Evolutionary conservation across 2,329 filamentous ascomycete species (phyloP), one percentile per base, ranked within the genome.

Genomic region (Chrysoporthe cubensis): DNA sequence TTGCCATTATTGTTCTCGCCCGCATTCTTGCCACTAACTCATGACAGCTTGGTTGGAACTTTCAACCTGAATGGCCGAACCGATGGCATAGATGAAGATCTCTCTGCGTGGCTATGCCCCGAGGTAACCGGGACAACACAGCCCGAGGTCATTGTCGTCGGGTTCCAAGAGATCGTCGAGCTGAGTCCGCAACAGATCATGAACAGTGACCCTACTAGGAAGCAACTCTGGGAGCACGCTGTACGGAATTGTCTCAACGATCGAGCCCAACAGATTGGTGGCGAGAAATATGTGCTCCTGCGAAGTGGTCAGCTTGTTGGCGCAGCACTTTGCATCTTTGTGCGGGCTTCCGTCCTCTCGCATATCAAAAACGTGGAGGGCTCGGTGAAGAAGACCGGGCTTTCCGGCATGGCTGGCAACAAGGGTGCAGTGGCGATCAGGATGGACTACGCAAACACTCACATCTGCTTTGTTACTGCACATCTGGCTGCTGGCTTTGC

Each of bases 91-190:
- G 85, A 90, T 26, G 86, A 93, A 71, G 94, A 98, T 75, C 83
- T 99, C 14, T 91, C 92, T 0, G 84, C 90, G 1, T 99, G 96
- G 96, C 82, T 99, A 4, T 94, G 91, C 75, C 92, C 92, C 0
- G 80, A 85, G 4, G 78, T 78, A 50, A 74, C 85, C 11, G 85
- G 87, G 5, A 78, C 88, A 3, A 83, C 87, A 59, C 88, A 92
- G 69, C 94, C 96, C 6, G 92, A 95, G 68, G 92, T 99, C 48
- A 89, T 97, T 63, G 94, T 91, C 8, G 90, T 97, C 18, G 96
- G 93, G 0, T 98, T 99, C 74, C 96, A 99, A 76, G 96, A 99
- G 78, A 98, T 99, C 71, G 96, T 99, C n/a, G 93, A 97, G 75
- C 83, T 99, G 59, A 97, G 93, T 73, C 96, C 96, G 18, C 95